Conservation (phyloP, 306 rosid species). For the Alnus glutinosa region DNA sequence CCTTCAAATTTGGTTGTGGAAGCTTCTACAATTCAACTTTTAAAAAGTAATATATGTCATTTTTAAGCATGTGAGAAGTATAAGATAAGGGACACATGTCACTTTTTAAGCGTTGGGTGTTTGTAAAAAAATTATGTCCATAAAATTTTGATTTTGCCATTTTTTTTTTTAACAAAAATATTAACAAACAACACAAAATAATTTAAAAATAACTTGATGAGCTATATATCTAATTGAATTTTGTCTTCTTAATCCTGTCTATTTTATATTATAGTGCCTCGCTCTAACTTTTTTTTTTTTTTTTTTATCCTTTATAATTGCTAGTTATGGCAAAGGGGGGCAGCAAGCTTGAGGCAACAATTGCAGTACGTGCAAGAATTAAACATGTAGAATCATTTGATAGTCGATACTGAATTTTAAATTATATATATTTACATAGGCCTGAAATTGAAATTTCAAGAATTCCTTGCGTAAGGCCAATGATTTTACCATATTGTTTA, state of each 20-base stretch:
- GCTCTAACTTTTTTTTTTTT: not conserved
- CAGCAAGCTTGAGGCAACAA: constrained; percentile 66
- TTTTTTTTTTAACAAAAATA: too few species aligned
- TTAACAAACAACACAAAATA: too few species aligned
- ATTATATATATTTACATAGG: not conserved
- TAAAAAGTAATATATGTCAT: too few species aligned
- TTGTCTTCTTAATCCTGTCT: not conserved
- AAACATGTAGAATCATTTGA: constrained; percentile 56
- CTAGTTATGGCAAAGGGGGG: constrained; percentile 52
- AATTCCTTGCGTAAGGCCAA: not conserved
- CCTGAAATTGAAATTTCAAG: not conserved
- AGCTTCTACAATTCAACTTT: too few species aligned
- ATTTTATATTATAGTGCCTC: not conserved
- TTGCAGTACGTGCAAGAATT: constrained; percentile 68
- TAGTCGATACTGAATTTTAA: not conserved
- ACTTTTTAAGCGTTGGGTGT: too few species aligned
- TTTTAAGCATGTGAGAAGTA: too few species aligned
- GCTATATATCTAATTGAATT: not conserved
- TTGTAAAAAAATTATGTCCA: too few species aligned
- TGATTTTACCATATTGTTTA: not conserved
- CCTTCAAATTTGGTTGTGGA: too few species aligned
- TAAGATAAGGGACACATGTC: too few species aligned
- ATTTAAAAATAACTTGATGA: not conserved
- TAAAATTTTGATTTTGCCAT: too few species aligned
- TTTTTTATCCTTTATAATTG: constrained; percentile 3